Conservation (phyloP, 257 asterid genomes). For the Solanum sitiens region DNA sequence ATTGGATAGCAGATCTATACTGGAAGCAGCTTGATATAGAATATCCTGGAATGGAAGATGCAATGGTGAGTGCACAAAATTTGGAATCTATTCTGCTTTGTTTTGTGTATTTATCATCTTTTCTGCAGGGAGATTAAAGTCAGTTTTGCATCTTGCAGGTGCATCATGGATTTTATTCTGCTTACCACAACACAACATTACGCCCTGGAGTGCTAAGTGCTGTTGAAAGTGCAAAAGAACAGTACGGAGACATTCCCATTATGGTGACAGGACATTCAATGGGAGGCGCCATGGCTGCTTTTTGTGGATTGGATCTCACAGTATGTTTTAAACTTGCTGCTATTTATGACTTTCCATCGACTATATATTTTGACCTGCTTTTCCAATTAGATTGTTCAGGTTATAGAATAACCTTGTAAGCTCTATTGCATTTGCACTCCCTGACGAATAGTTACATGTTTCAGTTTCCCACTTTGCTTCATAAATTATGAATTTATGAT, state of each 20-base stretch:
- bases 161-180: slow-evolving; percentile 90
- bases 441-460: background rate
- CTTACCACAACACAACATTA: slow-evolving; percentile 80
- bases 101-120: background rate
- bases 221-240: slow-evolving; percentile 40
- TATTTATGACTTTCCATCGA: background rate
- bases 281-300: slow-evolving; percentile 99
- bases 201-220: slow-evolving; percentile 74
- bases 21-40: slow-evolving; percentile 94
- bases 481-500: background rate
- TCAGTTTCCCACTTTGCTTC: background rate
- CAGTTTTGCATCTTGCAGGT: slow-evolving; percentile 38
- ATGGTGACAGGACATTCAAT: slow-evolving; percentile 94
- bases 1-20: slow-evolving; percentile 90
- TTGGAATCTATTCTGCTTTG: background rate
- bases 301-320: slow-evolving; percentile 84
- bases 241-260: slow-evolving; percentile 53
- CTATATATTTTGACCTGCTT: background rate
- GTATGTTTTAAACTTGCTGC: slow-evolving; percentile 22
- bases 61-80: slow-evolving; percentile 45
- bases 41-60: slow-evolving; percentile 87
- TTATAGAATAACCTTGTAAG: background rate
- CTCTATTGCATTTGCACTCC: background rate
- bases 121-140: background rate
- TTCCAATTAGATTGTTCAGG: background rate